Base-by-base conservation (phyloP, 345 rosid species). In the Populus davidiana region DNA sequence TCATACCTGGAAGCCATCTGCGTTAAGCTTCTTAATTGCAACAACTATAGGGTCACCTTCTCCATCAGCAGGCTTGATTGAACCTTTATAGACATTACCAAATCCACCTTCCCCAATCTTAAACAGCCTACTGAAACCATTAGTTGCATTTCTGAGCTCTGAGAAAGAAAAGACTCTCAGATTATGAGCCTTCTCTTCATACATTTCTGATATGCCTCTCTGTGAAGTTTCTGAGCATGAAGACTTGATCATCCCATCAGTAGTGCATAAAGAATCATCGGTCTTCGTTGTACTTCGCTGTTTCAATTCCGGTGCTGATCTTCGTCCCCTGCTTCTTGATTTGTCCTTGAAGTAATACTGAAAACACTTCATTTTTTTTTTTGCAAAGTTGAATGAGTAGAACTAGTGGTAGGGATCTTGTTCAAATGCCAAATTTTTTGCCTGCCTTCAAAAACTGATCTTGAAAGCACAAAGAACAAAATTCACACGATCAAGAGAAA, bases 91-190 rank as follows among this genome's bases (percentile, higher is more conserved):
- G 38, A 94, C 97, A 75, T 76, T 71, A 50, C 97, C 97, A 23
- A 94, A 94, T 10, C 98, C 98, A 35, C 98, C 98, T 87, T 94
- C 97, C 5, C 98, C 98, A 44, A 94, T 88, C 91, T 87, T 91
- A 39, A 85, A 84, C 49, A 67, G 77, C 81, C 92, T 82, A 77
- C 29, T 89, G 83, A 94, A 94, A 65, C 87, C 90, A 74, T 65
- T 21, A 5, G 98, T 93, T 10, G 97, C 97, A 29, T 85, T 83
- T 52, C 83, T 87, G 59, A 94, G 94, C 87, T 94, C 98, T 18
- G 88, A 69, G 80, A 85, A 89, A 21, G 90, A 78, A 80, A 93
- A 94, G 39, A 86, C 94, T 77, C 93, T 77, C 77, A 93, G 84
- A 35, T 88, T 89, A 27, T 85, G 89, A 78, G 89, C 91, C 72